Evolutionary conservation across 2,329 filamentous ascomycete genomes (phyloP).

Genomic region (Pseudogymnoascus sp.): DNA sequence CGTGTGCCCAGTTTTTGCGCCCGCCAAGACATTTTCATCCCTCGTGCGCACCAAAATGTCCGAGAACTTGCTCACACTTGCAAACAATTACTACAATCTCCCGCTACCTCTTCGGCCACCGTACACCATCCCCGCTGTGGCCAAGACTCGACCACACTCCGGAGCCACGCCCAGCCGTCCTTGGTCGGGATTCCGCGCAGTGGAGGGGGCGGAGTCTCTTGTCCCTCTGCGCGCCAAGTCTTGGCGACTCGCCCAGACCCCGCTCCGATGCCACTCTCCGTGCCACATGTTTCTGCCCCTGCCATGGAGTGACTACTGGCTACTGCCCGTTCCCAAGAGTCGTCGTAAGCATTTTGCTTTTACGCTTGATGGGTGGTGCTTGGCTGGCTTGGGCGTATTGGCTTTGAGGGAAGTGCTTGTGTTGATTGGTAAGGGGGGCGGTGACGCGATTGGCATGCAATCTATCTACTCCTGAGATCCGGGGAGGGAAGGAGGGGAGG

Average conservation of each 20-base stretch:
- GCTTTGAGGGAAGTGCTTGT: not conserved
- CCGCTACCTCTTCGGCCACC: not conserved
- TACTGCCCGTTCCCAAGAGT: not conserved
- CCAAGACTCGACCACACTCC: not conserved
- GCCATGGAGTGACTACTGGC: no score
- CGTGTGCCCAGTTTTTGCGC: not conserved
- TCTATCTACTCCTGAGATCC: not conserved
- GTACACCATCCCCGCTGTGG: not conserved
- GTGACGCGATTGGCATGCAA: not conserved
- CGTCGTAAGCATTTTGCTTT: not conserved
- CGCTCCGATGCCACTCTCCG: not conserved
- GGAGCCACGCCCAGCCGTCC: not conserved
- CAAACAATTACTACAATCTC: not conserved
- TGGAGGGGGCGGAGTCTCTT: not conserved
- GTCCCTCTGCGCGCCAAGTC: not conserved
- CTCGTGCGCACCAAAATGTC: not conserved
- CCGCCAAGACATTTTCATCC: not conserved
- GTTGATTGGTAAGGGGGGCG: not conserved
- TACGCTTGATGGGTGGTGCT: not conserved
- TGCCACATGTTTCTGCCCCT: not conserved
- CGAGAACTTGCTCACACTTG: not conserved
- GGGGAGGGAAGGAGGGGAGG: not conserved
- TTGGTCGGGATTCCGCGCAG: not conserved
- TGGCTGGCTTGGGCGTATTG: not conserved
- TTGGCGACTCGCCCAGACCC: not conserved